Conservation (phyloP, 2,329 filamentous ascomycete genomes). For the Apiospora koreana region DNA sequence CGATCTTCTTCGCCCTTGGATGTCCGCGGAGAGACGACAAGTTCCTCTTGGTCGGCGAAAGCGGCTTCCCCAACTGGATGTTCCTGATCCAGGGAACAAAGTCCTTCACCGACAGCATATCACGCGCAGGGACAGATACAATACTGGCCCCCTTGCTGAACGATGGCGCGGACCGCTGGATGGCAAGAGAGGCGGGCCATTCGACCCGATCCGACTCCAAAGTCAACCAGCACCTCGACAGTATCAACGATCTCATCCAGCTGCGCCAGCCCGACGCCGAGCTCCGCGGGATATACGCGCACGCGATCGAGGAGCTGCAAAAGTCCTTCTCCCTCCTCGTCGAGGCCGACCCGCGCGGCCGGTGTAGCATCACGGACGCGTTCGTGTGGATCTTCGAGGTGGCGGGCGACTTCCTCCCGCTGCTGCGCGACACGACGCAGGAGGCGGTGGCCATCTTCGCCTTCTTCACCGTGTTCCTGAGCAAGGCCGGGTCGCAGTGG, state of each 20-base stretch:
- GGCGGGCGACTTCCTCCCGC: constrained; percentile 15
- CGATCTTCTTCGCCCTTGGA: constrained; percentile 20
- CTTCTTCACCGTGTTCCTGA: constrained; percentile 20
- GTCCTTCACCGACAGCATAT: constrained; percentile 12
- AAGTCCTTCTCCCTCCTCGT: constrained; percentile 16
- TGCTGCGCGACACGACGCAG: constrained; percentile 20
- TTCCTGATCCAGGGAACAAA: constrained; percentile 20
- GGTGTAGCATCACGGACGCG: constrained; percentile 23
- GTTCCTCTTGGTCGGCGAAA: constrained; percentile 18
- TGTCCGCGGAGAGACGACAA: constrained; percentile 18
- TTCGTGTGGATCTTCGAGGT: constrained; percentile 34
- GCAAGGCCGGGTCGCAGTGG: constrained; percentile 17
- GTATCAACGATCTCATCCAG: neutral
- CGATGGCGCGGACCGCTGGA: constrained; percentile 12
- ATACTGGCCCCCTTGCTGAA: constrained; percentile 16
- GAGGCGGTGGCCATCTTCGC: constrained; percentile 36
- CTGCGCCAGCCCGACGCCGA: constrained; percentile 6
- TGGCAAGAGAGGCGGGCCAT: neutral
- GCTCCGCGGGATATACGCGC: neutral
- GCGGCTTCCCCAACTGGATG: constrained; percentile 28
- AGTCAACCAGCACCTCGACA: neutral
- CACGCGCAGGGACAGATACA: neutral
- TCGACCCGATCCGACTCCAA: neutral
- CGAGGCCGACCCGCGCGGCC: neutral
- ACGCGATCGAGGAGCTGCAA: constrained; percentile 17